Evolutionary conservation across 805 yeast genomes (phyloP), one percentile per base, ranked within the genome.

Genomic region (Kuraishia floccosa): DNA sequence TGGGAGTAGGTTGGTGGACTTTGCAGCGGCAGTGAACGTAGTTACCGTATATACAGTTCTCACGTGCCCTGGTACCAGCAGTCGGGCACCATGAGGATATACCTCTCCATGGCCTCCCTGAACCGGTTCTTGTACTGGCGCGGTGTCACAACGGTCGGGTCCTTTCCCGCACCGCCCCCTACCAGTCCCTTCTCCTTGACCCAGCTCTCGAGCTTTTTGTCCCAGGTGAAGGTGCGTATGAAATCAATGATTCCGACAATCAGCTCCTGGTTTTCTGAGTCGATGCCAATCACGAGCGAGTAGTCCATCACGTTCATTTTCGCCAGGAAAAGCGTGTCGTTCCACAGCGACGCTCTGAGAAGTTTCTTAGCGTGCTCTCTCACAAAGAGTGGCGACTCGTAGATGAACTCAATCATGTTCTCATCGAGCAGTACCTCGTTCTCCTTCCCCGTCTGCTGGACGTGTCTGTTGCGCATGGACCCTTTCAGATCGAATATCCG

Each of bases 221-320:
- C 99, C 99, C 99, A 91, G 0, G 99, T 91, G 46, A 89, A 91
- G 0, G 98, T 86, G 36, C 99, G 58, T 27, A 91, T 76, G 63
- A 93, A 91, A 52, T 91, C 84, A 37, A 91, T 87, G 25, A 91
- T 87, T 3, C 99, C 99, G 10, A 87, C 95, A 13, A 86, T 85
- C 23, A 91, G 61, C 33, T 77, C 77, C 31, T 68, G 67, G 38
- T 69, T 69, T 15, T 71, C 67, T 8, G 65, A 59, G 48, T 91
- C 94, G 25, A 91, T 83, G 1, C 97, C 99, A 36, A 91, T 78
- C 7, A 91, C 95, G 39, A 91, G 61, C 0, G 97, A 89, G 48
- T 91, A 91, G 52, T 91, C 99, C 99, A 91, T 91, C 5, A 91
- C 97, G 48, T 91, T 94, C 94, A 91, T 84, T 46, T 93, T 91